A percentile compares a stretch with the other conserved stretches of the same genome.
Conservation (phyloP, 2,329 filamentous ascomycete genomes). For the Hymenoscyphus scutula region DNA sequence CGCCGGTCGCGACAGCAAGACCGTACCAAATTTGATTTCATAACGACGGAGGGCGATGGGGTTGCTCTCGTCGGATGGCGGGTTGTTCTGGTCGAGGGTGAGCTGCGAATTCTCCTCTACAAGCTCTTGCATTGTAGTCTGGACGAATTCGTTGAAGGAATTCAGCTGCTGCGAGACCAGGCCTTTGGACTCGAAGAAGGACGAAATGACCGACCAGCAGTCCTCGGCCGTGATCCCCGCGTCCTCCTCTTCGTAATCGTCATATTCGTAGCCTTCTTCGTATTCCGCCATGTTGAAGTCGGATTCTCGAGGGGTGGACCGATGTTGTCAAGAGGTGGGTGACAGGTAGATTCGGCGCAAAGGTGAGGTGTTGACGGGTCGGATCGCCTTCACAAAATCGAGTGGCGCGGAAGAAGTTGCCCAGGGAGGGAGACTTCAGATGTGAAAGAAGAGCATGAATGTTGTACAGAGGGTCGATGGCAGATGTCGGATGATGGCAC, state of each 20-base stretch:
- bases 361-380: slow-evolving; percentile 14
- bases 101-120: slow-evolving; percentile 89
- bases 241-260: slow-evolving; percentile 67
- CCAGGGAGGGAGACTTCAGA: slow-evolving; percentile 19
- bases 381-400: slow-evolving; percentile 15
- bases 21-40: slow-evolving; percentile 89
- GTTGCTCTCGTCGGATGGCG: slow-evolving; percentile 72
- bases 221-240: slow-evolving; percentile 88
- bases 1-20: slow-evolving; percentile 84
- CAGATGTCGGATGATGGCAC: slow-evolving; percentile 7
- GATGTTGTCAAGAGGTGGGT: neutral
- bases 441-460: slow-evolving; percentile 22
- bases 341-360: slow-evolving; percentile 14
- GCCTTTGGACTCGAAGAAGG: slow-evolving; percentile 95
- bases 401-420: slow-evolving; percentile 9
- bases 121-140: slow-evolving; percentile 89
- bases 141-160: slow-evolving; percentile 96
- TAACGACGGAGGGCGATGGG: slow-evolving; percentile 86
- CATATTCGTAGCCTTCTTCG: slow-evolving; percentile 61
- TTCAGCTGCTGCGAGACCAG: slow-evolving; percentile 96
- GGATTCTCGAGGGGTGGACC: slow-evolving; percentile 4
- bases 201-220: slow-evolving; percentile 96
- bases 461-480: slow-evolving; percentile 9
- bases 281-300: slow-evolving; percentile 35
- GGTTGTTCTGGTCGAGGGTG: slow-evolving; percentile 89